Base-by-base conservation (phyloP, 805 yeast species). In the Barnettozyma californica region DNA sequence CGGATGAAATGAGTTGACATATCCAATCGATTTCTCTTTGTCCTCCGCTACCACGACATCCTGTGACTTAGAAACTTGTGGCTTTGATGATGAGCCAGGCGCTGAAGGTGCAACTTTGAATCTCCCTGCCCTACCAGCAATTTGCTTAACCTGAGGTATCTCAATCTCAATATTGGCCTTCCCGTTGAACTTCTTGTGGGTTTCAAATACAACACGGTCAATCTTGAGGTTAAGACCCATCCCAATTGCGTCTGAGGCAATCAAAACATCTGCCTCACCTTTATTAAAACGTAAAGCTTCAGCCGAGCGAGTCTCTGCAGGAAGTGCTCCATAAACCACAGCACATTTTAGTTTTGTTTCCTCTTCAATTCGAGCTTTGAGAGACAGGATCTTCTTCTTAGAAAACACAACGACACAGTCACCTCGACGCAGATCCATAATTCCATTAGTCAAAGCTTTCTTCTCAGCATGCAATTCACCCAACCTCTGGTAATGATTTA, bases 201-300 rank as follows among this genome's bases (percentile, higher is more conserved):
- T 74, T 16, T 85, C 78, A 61, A 94, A 91, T 1, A 94, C 76
- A 5, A 94, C 77, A 51, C 98, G 70, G 50, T 82, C 80, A 54
- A 94, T 91, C 23, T 87, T 83, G 59, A 94, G 71, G 61, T 94
- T 94, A 46, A 94, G 73, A 0, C 99, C 99, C 97, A 94, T 92
- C 2, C 99, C 99, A 53, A 94, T 82, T 0, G 99, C 99, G 69
- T 94, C 98, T 2, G 96, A 87, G 1, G 99, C 98, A 7, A 94
- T 87, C 35, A 94, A 70, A n/a, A 87, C 75, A 58, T 91, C 94
- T 53, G 80, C 84, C 33, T 77, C 76, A 2, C 95, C 92, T n/a
- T 62, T 68, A 61, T 94, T 94, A 65, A 94, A 94, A 42, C 77
- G 71, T 26, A 70, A 64, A 0, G 97, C 96, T 61, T 94, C 97